These are phyloP conservation scores for Fraxinus latifolia DNA, from an alignment of 305 asterid species.

Conservation along the genomic window DNA sequence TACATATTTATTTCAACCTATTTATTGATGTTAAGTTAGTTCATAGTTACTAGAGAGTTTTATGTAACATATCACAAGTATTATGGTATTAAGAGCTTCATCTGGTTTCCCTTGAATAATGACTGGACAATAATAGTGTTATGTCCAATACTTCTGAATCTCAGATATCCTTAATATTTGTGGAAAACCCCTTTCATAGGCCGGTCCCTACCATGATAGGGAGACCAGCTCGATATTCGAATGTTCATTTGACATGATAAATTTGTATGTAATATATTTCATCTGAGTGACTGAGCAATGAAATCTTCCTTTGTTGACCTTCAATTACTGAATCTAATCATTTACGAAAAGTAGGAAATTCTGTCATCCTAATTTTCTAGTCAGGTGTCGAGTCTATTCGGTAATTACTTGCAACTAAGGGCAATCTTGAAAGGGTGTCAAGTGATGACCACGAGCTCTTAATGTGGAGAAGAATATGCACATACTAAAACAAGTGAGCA, in stretches of 20 bases:
- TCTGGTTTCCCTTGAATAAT: neutral
- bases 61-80: neutral
- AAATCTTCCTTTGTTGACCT: neutral
- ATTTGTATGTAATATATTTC: neutral
- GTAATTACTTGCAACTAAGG: neutral
- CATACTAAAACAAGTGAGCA: neutral
- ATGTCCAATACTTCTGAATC: neutral
- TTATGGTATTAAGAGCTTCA: neutral
- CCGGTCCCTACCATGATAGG: neutral
- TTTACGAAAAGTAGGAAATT: neutral
- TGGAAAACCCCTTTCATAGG: neutral
- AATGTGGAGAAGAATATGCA: neutral
- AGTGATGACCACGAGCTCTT: neutral
- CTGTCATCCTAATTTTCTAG: neutral
- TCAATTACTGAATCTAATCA: neutral
- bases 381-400: neutral
- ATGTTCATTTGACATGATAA: neutral
- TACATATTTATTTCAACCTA: neutral
- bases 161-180: neutral
- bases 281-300: neutral
- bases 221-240: neutral
- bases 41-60: neutral
- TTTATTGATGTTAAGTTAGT: neutral
- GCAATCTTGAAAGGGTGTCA: neutral
- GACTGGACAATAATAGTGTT: neutral